Evolutionary conservation across 1,139 yeast species (phyloP).

Genomic region (Nakaseomyces delphensis): DNA sequence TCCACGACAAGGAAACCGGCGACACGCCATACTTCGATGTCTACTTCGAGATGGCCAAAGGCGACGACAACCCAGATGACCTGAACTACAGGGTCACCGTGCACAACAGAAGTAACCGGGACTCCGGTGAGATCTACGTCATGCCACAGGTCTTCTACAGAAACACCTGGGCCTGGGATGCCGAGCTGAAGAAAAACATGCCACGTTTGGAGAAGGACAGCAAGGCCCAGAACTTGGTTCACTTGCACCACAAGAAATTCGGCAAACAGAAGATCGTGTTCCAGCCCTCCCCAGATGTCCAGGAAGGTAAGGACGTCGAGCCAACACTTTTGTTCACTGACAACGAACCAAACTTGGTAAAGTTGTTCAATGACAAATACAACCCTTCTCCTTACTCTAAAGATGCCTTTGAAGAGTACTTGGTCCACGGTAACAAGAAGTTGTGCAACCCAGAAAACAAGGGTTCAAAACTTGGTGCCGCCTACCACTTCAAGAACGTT

Average conservation of each 20-base stretch:
- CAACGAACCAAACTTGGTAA: slow-evolving; percentile 68
- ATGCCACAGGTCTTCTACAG: slow-evolving; percentile 77
- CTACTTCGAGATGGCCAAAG: slow-evolving; percentile 83
- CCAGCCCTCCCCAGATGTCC: slow-evolving; percentile 71
- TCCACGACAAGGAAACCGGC: slow-evolving; percentile 37
- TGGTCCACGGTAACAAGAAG: slow-evolving; percentile 52
- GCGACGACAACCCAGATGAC: slow-evolving; percentile 71
- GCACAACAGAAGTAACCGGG: slow-evolving; percentile 62
- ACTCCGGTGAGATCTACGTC: slow-evolving; percentile 78
- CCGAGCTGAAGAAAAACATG: slow-evolving; percentile 36
- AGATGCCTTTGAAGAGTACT: slow-evolving; percentile 81
- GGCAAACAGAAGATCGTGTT: slow-evolving; percentile 63
- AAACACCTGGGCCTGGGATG: slow-evolving; percentile 80
- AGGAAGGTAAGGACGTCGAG: slow-evolving; percentile 40
- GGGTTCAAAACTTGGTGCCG: slow-evolving; percentile 72
- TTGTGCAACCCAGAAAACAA: slow-evolving; percentile 53
- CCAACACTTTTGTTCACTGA: slow-evolving; percentile 75
- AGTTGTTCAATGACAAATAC: slow-evolving; percentile 56
- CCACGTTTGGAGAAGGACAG: slow-evolving; percentile 42
- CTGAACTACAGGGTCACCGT: slow-evolving; percentile 78
- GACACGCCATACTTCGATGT: slow-evolving; percentile 81
- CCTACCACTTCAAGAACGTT: slow-evolving; percentile 70
- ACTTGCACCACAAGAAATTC: slow-evolving; percentile 58
- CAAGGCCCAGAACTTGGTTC: slow-evolving; percentile 37
- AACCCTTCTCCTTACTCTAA: slow-evolving; percentile 48